These are phyloP conservation scores for Neurospora sp. DNA, from an alignment of 495 filamentous ascomycete species.

Conservation along the genomic window DNA sequence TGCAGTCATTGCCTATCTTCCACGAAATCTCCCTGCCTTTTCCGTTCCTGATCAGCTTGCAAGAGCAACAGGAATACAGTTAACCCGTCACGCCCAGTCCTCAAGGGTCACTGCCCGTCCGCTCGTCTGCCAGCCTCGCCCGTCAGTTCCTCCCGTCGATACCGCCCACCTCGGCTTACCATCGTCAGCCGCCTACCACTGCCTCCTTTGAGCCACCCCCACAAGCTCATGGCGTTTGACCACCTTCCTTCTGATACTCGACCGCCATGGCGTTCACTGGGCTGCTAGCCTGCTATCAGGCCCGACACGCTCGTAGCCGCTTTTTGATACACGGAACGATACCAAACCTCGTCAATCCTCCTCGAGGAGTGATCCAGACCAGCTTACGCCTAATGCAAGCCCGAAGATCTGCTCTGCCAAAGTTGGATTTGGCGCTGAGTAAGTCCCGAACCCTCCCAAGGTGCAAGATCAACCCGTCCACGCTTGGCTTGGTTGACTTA, in stretches of 20 bases:
- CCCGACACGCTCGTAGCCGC: neutral
- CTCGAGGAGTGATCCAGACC: neutral
- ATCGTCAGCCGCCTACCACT: no score
- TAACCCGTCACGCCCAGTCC: no score
- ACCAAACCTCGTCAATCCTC: neutral
- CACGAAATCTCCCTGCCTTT: neutral
- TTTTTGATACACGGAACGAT: neutral
- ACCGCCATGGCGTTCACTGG: neutral
- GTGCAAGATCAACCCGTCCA: no score
- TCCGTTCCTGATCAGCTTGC: neutral
- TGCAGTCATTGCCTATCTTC: neutral
- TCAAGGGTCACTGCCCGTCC: neutral
- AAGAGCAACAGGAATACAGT: no score
- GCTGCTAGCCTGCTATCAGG: neutral
- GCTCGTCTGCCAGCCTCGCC: neutral
- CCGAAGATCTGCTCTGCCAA: neutral
- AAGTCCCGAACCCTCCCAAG: neutral
- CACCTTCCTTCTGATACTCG: neutral
- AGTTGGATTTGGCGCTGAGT: neutral
- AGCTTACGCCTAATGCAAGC: neutral
- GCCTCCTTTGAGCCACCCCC: no score
- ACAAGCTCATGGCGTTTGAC: neutral
- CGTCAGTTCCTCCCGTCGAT: neutral
- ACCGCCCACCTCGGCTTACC: neutral
- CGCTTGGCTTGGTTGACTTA: no score